phyloP scores from a whole-genome alignment of 345 rosid genomes.

The Brassica rapa region DNA sequence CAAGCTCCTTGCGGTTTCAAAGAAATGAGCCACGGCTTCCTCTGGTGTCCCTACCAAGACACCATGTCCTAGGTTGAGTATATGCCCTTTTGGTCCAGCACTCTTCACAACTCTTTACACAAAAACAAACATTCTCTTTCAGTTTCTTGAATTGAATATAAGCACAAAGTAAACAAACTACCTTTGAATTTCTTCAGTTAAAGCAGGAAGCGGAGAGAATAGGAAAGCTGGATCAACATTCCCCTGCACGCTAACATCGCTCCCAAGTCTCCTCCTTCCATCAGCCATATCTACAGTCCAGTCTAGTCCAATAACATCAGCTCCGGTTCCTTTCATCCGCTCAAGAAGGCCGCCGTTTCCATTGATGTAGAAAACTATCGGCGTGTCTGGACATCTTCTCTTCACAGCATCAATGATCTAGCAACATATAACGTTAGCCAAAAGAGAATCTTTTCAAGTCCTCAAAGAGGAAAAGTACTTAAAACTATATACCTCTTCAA shows the following conservation, averaged over 20 bases:
- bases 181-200: constrained; percentile 84
- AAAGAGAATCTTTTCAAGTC: background rate
- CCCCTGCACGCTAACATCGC: constrained; percentile 74
- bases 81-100: constrained; percentile 86
- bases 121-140: constrained; percentile 14
- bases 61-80: constrained; percentile 88
- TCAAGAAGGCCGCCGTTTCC: constrained; percentile 96
- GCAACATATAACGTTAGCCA: too few species aligned
- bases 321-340: constrained; percentile 85
- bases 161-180: constrained; percentile 24
- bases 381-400: constrained; percentile 77
- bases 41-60: constrained; percentile 94
- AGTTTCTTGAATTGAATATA: constrained; percentile 2
- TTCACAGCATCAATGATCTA: constrained; percentile 61
- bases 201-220: constrained; percentile 73
- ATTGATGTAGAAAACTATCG: constrained; percentile 83
- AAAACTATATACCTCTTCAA: constrained; percentile 57
- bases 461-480: background rate
- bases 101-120: constrained; percentile 69
- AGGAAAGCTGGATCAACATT: constrained; percentile 87
- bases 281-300: constrained; percentile 97
- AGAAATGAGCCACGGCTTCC: constrained; percentile 93
- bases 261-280: constrained; percentile 77
- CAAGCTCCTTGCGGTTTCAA: constrained; percentile 73
- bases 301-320: constrained; percentile 93